Percentiles rank a stretch among this genome's conserved stretches.
phyloP scores from a whole-genome alignment of 2,329 filamentous ascomycete genomes.

The Neofusicoccum umdonicola region DNA sequence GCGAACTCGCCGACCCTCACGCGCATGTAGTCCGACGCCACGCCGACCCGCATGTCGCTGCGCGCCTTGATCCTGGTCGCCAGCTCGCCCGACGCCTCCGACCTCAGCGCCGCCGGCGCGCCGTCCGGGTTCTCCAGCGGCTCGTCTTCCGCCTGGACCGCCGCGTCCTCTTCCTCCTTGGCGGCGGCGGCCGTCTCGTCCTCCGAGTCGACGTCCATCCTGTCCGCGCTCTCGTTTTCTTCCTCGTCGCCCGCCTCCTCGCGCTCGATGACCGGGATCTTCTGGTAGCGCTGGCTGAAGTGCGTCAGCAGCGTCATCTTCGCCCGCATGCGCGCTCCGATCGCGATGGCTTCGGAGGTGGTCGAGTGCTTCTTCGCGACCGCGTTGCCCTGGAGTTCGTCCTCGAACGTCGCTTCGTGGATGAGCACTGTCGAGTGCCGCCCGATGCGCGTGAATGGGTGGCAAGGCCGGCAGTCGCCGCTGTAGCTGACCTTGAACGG shows the following conservation, averaged over 20 bases:
- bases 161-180: conserved; percentile 19
- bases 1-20: conserved; percentile 69
- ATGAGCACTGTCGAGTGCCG: conserved; percentile 76
- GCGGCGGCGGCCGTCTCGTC: conserved; percentile 23
- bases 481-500: conserved; percentile 85
- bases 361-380: conserved; percentile 87
- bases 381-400: conserved; percentile 76
- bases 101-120: not conserved
- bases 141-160: not conserved
- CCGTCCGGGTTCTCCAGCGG: conserved; percentile 25
- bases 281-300: conserved; percentile 91
- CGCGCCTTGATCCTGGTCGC: conserved; percentile 33
- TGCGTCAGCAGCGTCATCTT: conserved; percentile 83
- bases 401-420: conserved; percentile 95
- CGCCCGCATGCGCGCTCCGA: conserved; percentile 77
- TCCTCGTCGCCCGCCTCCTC: conserved; percentile 31
- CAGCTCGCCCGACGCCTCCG: not conserved
- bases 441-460: conserved; percentile 68
- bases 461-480: conserved; percentile 79
- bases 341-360: conserved; percentile 75
- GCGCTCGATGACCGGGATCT: conserved; percentile 57
- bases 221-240: conserved; percentile 23
- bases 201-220: conserved; percentile 27
- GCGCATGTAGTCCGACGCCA: conserved; percentile 78
- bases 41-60: conserved; percentile 61